A percentile compares a stretch with the other conserved stretches of the same genome.
These are phyloP conservation scores for Tuber umbilicatum DNA, from an alignment of 495 filamentous ascomycete genomes.

Conservation along the genomic window DNA sequence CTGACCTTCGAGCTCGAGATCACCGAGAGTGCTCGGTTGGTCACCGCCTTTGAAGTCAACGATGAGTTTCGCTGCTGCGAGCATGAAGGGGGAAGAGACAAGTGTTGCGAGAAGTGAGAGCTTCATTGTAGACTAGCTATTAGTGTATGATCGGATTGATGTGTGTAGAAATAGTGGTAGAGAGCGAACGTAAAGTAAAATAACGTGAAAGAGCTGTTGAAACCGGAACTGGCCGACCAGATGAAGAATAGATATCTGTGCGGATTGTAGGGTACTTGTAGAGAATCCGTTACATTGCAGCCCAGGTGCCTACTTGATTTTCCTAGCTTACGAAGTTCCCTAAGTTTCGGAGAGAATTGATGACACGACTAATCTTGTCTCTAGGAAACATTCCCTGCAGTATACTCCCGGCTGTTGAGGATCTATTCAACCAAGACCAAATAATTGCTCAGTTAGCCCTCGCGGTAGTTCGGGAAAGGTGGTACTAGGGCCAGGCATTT, in stretches of 20 bases:
- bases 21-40: conserved; percentile 18
- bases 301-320: not conserved
- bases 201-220: not conserved
- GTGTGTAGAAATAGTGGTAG: not conserved
- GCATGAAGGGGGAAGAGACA: conserved; percentile 10
- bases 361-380: not conserved
- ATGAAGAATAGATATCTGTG: not conserved
- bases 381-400: not conserved
- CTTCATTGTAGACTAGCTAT: conserved; percentile 15
- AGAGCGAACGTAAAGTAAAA: not conserved
- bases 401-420: not conserved
- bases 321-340: not conserved
- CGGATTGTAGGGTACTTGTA: not conserved
- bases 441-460: not conserved
- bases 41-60: conserved; percentile 38
- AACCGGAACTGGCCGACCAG: not conserved
- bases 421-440: not conserved
- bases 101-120: conserved; percentile 15
- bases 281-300: not conserved
- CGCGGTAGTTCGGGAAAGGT: too few relatives aligned
- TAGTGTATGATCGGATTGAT: not conserved
- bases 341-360: not conserved
- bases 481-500: too few relatives aligned
- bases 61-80: conserved; percentile 21
- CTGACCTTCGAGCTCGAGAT: conserved; percentile 34